A percentile compares a stretch with the other conserved stretches of the same genome.
phyloP scores from a whole-genome alignment of 192 early-diverging fungal genomes.

The Podila epicladia region DNA sequence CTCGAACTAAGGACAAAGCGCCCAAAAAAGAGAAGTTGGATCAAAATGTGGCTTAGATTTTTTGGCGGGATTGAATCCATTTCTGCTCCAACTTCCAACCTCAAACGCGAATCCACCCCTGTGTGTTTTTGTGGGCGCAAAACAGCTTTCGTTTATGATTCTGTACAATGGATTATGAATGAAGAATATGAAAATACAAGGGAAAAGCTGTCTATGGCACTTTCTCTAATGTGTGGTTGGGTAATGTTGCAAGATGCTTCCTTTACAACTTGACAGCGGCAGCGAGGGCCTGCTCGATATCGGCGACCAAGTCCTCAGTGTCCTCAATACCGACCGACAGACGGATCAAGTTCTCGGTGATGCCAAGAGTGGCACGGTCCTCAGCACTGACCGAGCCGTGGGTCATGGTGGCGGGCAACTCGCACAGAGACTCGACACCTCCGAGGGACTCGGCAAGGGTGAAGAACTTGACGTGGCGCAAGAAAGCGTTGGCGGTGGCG shows the following conservation, averaged over 20 bases:
- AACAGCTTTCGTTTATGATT: too few relatives aligned
- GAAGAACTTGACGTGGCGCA: constrained; percentile 82
- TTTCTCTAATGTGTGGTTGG: neutral
- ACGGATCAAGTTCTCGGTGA: constrained; percentile 93
- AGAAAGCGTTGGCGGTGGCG: constrained; percentile 84
- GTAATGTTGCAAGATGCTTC: too few relatives aligned
- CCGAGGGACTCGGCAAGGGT: constrained; percentile 97
- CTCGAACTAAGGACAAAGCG: too few relatives aligned
- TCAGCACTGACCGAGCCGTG: constrained; percentile 91
- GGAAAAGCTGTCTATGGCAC: too few relatives aligned
- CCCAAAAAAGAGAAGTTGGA: too few relatives aligned
- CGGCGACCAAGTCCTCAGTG: constrained; percentile 74
- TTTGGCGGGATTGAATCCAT: too few relatives aligned
- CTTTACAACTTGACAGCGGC: constrained; percentile 48
- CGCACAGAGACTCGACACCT: constrained; percentile 94
- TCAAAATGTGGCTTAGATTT: too few relatives aligned
- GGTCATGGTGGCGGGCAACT: constrained; percentile 96
- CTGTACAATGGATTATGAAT: too few relatives aligned
- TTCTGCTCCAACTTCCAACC: too few relatives aligned
- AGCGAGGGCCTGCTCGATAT: constrained; percentile 41
- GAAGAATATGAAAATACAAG: too few relatives aligned
- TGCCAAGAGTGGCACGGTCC: constrained; percentile 84
- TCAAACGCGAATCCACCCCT: too few relatives aligned
- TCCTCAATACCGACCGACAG: constrained; percentile 96
- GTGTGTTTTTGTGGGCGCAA: too few relatives aligned